phyloP scores from a whole-genome alignment of 2,329 filamentous ascomycete species.

The Trichoderma breve region DNA sequence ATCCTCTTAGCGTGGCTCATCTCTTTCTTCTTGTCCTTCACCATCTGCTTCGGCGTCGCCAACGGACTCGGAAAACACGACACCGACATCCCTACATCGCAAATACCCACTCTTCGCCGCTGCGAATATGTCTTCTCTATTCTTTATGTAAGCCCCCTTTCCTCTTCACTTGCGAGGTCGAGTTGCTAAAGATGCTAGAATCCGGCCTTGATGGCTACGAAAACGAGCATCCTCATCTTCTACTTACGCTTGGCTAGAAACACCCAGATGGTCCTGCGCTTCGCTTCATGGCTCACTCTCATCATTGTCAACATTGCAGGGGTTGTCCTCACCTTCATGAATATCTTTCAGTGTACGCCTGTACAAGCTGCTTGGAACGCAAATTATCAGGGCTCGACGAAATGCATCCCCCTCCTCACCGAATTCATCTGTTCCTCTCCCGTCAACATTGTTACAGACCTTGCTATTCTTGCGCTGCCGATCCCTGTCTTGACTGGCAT shows the following conservation, averaged over 20 bases:
- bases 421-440: slow-evolving; percentile 75
- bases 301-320: slow-evolving; percentile 77
- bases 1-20: slow-evolving; percentile 77
- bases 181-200: slow-evolving; percentile 54
- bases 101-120: slow-evolving; percentile 52
- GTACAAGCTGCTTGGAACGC: slow-evolving; percentile 65
- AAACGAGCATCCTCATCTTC: slow-evolving; percentile 89
- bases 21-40: slow-evolving; percentile 64
- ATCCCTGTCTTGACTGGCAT: slow-evolving; percentile 86
- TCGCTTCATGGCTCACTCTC: slow-evolving; percentile 78
- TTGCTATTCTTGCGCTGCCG: slow-evolving; percentile 82
- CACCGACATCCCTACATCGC: slow-evolving; percentile 50
- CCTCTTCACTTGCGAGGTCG: background rate
- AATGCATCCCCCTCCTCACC: slow-evolving; percentile 58
- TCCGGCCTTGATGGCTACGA: slow-evolving; percentile 84
- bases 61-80: slow-evolving; percentile 70
- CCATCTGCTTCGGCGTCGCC: slow-evolving; percentile 62
- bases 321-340: slow-evolving; percentile 76
- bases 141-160: slow-evolving; percentile 50
- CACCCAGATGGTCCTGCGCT: slow-evolving; percentile 70
- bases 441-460: slow-evolving; percentile 86
- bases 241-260: slow-evolving; percentile 81
- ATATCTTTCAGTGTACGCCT: slow-evolving; percentile 82
- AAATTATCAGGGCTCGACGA: slow-evolving; percentile 32
- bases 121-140: slow-evolving; percentile 65